Base-by-base conservation (phyloP, 805 yeast genomes). In the Pachysolen tannophilus region DNA sequence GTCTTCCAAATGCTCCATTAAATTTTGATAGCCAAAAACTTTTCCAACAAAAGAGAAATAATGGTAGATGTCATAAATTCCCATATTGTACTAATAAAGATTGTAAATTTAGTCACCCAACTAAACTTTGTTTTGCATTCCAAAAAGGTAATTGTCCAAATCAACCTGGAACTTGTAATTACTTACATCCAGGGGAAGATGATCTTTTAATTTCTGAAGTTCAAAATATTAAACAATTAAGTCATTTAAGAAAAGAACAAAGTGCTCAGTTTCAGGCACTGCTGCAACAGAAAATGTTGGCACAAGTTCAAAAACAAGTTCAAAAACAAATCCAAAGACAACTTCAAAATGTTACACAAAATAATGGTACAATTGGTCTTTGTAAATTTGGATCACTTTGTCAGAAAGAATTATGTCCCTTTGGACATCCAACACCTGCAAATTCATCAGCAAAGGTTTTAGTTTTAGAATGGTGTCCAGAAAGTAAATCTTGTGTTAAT, bases 341-440 rank as follows among this genome's bases (percentile, higher is more conserved):
- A 53, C 61, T 36, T 50, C 63, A 16, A 65, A 61, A 43, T 54
- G 65, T 26, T 30, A 47, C 18, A 46, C 26, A 32, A 11, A 14
- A 19, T 38, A 32, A 34, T 31, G 28, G 27, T 21, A 27, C 29
- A 37, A 67, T 73, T 39, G 70, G 72, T 3, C 50, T 80, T 25
- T 87, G 96, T 63, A 82, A 82, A 53, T 87, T 74, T 56, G 92
- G 90, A 32, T 64, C 69, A 17, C 56, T 74, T 26, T 87, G 96
- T 58, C 65, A 83, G 17, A 83, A 82, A 49, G 85, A 77, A 42
- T 60, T 74, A 42, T 87, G 96, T 63, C 85, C 87, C 20, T 85
- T 79, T 61, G 95, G 87, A 18, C 96, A 87, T 53, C 95, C 97
- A 30, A 84, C 95, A 0, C 92, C 94, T 2, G 82, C 85, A 13